A percentile compares a stretch with the other conserved stretches of the same genome.
phyloP scores from a whole-genome alignment of 2,329 filamentous ascomycete genomes.

The Fusarium cyanostomum region DNA sequence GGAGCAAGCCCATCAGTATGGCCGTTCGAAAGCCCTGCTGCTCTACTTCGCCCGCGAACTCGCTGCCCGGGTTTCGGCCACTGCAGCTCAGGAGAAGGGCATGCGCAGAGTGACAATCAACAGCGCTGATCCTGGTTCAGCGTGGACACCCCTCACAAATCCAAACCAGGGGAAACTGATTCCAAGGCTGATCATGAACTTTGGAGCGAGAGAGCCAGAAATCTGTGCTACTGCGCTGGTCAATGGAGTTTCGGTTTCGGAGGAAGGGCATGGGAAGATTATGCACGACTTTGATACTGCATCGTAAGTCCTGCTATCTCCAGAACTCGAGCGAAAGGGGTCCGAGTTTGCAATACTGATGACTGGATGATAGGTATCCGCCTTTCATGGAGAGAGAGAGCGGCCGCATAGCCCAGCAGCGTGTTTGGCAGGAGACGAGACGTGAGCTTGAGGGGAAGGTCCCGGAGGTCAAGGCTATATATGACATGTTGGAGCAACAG shows the following conservation, averaged over 20 bases:
- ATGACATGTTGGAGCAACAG: slow-evolving; percentile 29
- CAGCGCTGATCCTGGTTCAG: slow-evolving; percentile 51
- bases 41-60: slow-evolving; percentile 52
- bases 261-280: slow-evolving; percentile 48
- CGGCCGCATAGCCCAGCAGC: slow-evolving; percentile 33
- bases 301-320: slow-evolving; percentile 39
- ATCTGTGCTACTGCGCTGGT: slow-evolving; percentile 51
- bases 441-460: slow-evolving; percentile 38
- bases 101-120: slow-evolving; percentile 48
- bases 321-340: background rate
- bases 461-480: slow-evolving; percentile 38
- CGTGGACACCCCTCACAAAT: slow-evolving; percentile 51
- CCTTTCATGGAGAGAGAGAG: slow-evolving; percentile 49
- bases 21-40: slow-evolving; percentile 50
- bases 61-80: slow-evolving; percentile 41
- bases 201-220: slow-evolving; percentile 48
- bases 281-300: slow-evolving; percentile 51
- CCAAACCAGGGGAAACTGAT: slow-evolving; percentile 50
- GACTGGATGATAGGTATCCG: slow-evolving; percentile 41
- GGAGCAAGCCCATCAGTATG: slow-evolving; percentile 51
- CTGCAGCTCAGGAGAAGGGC: slow-evolving; percentile 25
- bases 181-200: slow-evolving; percentile 51
- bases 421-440: slow-evolving; percentile 40
- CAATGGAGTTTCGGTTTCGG: slow-evolving; percentile 48
- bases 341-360: background rate